Percentiles rank a stretch among this genome's conserved stretches.
phyloP scores from a whole-genome alignment of 441 rosid species.

The Erysimum pusillum region DNA sequence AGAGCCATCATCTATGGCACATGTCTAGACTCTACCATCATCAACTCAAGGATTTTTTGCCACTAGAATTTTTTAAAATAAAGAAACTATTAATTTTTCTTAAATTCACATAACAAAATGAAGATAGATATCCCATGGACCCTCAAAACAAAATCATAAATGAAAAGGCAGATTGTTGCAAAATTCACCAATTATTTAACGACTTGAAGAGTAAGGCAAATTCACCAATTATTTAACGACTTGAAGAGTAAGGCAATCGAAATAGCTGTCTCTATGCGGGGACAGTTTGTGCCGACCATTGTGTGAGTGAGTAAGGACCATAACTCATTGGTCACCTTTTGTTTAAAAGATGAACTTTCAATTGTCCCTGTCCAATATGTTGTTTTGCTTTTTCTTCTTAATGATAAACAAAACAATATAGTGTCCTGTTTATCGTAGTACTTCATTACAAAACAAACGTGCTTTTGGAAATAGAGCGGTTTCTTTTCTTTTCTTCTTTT shows the following conservation, averaged over 20 bases:
- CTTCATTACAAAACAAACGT: slow-evolving; percentile 26
- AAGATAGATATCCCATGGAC: slow-evolving; percentile 20
- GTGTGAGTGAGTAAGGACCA: slow-evolving; percentile 34
- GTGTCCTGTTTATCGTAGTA: background rate
- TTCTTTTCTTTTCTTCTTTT: background rate
- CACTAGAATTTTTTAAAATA: background rate
- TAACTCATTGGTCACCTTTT: slow-evolving; percentile 31
- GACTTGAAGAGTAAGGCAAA: slow-evolving; percentile 38
- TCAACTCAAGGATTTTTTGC: background rate
- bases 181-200: slow-evolving; percentile 10
- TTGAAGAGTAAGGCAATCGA: slow-evolving; percentile 32
- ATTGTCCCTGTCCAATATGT: slow-evolving; percentile 34
- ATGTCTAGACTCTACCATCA: slow-evolving; percentile 16
- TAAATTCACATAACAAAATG: slow-evolving; percentile 1
- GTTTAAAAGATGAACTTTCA: slow-evolving; percentile 14
- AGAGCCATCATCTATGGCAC: background rate
- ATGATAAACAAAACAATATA: slow-evolving; percentile 3
- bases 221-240: no score
- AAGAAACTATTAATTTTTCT: background rate
- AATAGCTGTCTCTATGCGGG: slow-evolving; percentile 38
- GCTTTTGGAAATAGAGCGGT: background rate
- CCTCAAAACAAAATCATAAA: slow-evolving; percentile 39
- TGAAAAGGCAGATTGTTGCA: slow-evolving; percentile 33
- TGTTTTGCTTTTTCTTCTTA: slow-evolving; percentile 25
- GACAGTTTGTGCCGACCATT: slow-evolving; percentile 50